A percentile compares a stretch with the other conserved stretches of the same genome.
Conservation (phyloP, 352 stramenopile species). For the Pythium rhizo-oryzae region DNA sequence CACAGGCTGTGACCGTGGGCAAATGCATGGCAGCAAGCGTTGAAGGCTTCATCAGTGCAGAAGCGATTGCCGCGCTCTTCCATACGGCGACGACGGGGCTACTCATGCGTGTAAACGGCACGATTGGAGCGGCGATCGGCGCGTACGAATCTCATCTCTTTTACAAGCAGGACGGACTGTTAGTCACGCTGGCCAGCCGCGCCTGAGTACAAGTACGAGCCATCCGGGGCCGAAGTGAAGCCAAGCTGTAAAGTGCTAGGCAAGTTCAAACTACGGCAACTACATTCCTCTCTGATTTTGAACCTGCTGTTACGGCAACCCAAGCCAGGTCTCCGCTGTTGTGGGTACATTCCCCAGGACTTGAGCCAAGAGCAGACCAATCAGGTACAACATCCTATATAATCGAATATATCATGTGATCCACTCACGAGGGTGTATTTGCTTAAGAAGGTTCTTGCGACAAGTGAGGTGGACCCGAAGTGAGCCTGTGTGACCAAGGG, state of each 20-base stretch:
- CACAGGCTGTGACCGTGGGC: conserved; percentile 37
- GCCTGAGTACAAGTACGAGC: no score
- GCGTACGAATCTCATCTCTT: conserved; percentile 62
- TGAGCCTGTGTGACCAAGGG: not conserved
- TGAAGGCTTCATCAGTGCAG: conserved; percentile 70
- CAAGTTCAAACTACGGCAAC: no score
- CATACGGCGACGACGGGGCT: conserved; percentile 69
- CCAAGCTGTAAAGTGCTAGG: not conserved
- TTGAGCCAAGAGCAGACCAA: conserved; percentile 3
- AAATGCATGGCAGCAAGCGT: conserved; percentile 75
- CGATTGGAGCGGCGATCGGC: conserved; percentile 68
- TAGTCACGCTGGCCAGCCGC: conserved; percentile 57
- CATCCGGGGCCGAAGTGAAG: not conserved
- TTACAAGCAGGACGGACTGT: conserved; percentile 74
- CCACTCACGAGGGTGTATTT: not conserved
- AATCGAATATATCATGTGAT: conserved; percentile 12
- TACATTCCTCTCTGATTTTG: no score
- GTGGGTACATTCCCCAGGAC: no score
- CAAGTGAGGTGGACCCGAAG: not conserved
- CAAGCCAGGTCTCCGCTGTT: no score
- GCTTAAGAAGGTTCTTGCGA: not conserved
- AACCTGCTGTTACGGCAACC: no score
- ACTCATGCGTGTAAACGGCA: conserved; percentile 83
- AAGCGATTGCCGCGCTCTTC: conserved; percentile 79
- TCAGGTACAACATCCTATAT: not conserved